Evolutionary conservation across 2,329 filamentous ascomycete genomes (phyloP).

Genomic region (Diaporthe australafricana): DNA sequence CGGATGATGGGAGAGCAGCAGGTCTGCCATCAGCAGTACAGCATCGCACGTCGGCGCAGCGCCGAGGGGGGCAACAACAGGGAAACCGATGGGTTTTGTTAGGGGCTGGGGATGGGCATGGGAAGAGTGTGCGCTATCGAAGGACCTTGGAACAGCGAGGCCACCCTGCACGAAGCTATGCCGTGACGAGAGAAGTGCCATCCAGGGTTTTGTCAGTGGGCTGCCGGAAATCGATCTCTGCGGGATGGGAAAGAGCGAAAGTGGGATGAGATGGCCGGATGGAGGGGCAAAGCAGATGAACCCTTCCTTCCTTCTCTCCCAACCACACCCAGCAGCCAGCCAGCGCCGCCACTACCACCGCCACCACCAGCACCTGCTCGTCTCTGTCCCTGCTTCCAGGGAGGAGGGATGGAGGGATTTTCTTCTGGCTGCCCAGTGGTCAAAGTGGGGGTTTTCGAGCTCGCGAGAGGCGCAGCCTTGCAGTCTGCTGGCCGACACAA

Average conservation of each 20-base stretch:
- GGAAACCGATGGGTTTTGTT: background rate
- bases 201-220: background rate
- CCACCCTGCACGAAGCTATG: conserved; percentile 9
- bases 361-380: background rate
- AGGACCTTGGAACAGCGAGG: conserved; percentile 16
- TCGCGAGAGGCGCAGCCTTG: background rate
- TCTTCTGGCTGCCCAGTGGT: too few species aligned
- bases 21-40: background rate
- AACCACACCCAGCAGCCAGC: background rate
- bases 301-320: background rate
- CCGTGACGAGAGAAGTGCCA: conserved; percentile 8
- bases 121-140: background rate
- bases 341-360: conserved; percentile 6
- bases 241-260: conserved; percentile 31
- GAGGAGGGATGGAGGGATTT: background rate
- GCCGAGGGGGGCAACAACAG: background rate
- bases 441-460: background rate
- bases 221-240: conserved; percentile 29
- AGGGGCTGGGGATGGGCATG: background rate
- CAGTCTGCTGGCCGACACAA: background rate
- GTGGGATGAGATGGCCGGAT: conserved; percentile 18
- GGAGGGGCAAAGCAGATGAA: conserved; percentile 17
- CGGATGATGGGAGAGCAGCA: conserved; percentile 17
- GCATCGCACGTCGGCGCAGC: background rate
- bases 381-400: background rate